phyloP scores from a whole-genome alignment of 495 filamentous ascomycete genomes.

The Oidiodendron maius region DNA sequence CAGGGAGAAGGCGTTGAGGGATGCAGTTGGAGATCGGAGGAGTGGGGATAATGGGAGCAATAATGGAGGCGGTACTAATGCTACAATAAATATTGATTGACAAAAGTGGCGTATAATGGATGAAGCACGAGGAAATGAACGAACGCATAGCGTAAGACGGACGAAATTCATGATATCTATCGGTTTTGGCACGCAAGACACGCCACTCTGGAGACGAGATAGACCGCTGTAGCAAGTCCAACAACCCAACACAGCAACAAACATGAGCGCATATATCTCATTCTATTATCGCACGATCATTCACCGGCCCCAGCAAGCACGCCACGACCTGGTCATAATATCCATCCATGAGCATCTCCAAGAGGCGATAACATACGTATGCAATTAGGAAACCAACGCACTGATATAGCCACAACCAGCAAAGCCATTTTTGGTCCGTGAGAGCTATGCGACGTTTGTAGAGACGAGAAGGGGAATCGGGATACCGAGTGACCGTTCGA shows the following conservation, averaged over 20 bases:
- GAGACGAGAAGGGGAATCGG: no score
- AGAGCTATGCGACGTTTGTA: no score
- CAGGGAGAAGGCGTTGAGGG: conserved; percentile 45
- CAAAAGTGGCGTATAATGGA: no score
- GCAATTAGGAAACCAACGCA: conserved; percentile 2
- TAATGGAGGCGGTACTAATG: no score
- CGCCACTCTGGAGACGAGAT: not conserved
- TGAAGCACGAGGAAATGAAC: no score
- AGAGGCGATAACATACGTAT: not conserved
- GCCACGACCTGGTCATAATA: not conserved
- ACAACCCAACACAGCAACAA: not conserved
- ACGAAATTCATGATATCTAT: not conserved
- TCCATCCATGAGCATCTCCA: not conserved
- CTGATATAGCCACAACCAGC: not conserved
- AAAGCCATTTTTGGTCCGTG: not conserved
- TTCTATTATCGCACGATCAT: not conserved
- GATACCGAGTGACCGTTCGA: no score
- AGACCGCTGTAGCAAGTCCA: not conserved
- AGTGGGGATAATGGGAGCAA: not conserved
- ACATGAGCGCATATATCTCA: conserved; percentile 6
- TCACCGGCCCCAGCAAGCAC: not conserved
- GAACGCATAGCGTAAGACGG: not conserved
- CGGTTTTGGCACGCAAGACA: not conserved
- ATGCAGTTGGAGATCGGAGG: not conserved
- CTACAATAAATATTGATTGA: no score